A percentile compares a stretch with the other conserved stretches of the same genome.
Evolutionary conservation across 352 stramenopile genomes (phyloP).

Genomic region (Phytopythium montanum): DNA sequence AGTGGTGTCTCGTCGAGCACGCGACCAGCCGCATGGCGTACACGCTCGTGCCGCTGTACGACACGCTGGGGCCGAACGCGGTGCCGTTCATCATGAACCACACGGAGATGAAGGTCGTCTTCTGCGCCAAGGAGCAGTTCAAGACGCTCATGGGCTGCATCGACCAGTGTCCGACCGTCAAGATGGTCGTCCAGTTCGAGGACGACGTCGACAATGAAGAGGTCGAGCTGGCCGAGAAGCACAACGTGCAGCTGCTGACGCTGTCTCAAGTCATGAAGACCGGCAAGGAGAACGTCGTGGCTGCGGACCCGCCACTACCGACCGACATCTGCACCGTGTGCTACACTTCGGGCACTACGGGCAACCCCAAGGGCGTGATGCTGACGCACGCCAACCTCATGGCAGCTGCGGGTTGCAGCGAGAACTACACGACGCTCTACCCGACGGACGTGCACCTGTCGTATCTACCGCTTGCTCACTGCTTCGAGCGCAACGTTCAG

Average conservation of each 20-base stretch:
- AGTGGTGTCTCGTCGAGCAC: slow-evolving; percentile 73
- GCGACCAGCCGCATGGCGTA: slow-evolving; percentile 69
- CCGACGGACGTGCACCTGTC: slow-evolving; percentile 54
- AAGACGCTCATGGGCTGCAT: slow-evolving; percentile 55
- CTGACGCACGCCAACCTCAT: slow-evolving; percentile 43
- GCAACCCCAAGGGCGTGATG: slow-evolving; percentile 47
- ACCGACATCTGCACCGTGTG: slow-evolving; percentile 49
- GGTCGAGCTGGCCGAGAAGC: slow-evolving; percentile 24
- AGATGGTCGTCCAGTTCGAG: slow-evolving; percentile 60
- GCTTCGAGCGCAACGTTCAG: slow-evolving; percentile 82
- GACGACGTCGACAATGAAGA: slow-evolving; percentile 42
- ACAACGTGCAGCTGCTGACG: slow-evolving; percentile 46
- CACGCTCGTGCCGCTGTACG: slow-evolving; percentile 72
- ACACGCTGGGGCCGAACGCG: slow-evolving; percentile 65
- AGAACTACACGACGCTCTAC: slow-evolving; percentile 3
- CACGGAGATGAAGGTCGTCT: slow-evolving; percentile 69
- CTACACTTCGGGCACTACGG: slow-evolving; percentile 52
- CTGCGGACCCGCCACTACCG: slow-evolving; percentile 32
- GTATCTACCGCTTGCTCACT: slow-evolving; percentile 92
- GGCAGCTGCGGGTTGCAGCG: slow-evolving; percentile 20
- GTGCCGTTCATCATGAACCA: slow-evolving; percentile 83
- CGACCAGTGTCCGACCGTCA: slow-evolving; percentile 44
- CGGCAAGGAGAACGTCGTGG: slow-evolving; percentile 37
- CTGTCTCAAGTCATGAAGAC: slow-evolving; percentile 35
- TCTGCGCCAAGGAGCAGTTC: slow-evolving; percentile 65